These are phyloP conservation scores for Monosporozyma siamensis DNA, from an alignment of 805 yeast genomes.

Conservation along the genomic window DNA sequence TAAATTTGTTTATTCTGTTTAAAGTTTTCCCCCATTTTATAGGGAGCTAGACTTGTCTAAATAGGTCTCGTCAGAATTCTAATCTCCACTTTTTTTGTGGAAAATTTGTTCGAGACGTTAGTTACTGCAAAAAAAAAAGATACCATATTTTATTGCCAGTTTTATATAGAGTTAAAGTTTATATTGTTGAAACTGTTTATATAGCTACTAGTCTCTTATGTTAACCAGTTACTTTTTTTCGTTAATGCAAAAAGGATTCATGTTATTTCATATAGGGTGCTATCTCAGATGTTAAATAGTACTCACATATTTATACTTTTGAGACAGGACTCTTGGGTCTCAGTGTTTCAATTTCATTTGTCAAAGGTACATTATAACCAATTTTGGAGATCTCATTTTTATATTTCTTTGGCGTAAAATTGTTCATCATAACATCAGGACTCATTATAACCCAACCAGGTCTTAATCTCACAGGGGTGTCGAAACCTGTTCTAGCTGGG, in stretches of 20 bases:
- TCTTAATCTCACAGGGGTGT: conserved; percentile 55
- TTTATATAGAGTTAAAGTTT: too few relatives aligned
- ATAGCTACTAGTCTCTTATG: neutral
- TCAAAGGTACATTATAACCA: conserved; percentile 55
- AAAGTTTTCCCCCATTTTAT: too few relatives aligned
- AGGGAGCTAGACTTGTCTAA: too few relatives aligned
- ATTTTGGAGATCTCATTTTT: conserved; percentile 34
- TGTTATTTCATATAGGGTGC: too few relatives aligned
- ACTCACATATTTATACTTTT: conserved; percentile 12
- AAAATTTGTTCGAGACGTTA: too few relatives aligned
- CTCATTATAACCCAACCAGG: conserved; percentile 88
- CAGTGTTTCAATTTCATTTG: conserved; percentile 64
- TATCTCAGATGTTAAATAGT: too few relatives aligned
- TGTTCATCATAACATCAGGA: conserved; percentile 72
- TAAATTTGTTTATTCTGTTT: too few relatives aligned
- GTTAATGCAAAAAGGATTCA: too few relatives aligned
- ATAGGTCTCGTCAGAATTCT: too few relatives aligned
- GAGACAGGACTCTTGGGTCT: conserved; percentile 74
- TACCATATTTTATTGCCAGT: too few relatives aligned
- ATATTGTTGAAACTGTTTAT: neutral
- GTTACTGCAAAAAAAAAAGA: too few relatives aligned
- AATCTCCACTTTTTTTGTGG: too few relatives aligned
- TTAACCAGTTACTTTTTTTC: neutral
- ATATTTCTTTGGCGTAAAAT: conserved; percentile 46
- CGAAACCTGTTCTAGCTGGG: conserved; percentile 60